Percentiles rank a stretch among this genome's conserved stretches.
Evolutionary conservation across 306 rosid genomes (phyloP).

Genomic region (Hippophae gyantsensis): DNA sequence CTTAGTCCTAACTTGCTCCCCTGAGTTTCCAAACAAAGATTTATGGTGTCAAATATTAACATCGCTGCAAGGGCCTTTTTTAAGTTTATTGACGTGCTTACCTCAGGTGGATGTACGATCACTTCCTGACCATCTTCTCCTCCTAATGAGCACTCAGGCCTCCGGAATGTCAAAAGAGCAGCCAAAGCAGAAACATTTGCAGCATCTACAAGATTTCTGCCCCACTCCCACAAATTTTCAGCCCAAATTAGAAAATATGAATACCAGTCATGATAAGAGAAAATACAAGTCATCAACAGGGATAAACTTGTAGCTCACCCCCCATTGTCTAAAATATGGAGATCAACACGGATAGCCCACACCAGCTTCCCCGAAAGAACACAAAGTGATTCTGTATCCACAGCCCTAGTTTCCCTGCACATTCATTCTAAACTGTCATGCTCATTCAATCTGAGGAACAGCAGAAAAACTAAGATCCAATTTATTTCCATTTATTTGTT

Average conservation of each 20-base stretch:
- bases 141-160: slow-evolving; percentile 77
- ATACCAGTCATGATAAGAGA: background rate
- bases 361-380: slow-evolving; percentile 63
- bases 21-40: background rate
- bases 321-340: slow-evolving; percentile 77
- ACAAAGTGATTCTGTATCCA: slow-evolving; percentile 78
- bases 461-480: no score
- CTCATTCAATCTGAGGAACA: slow-evolving; percentile 2
- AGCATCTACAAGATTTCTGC: slow-evolving; percentile 86
- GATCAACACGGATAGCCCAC: slow-evolving; percentile 80
- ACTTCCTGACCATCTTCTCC: slow-evolving; percentile 87
- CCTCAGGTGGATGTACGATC: slow-evolving; percentile 82
- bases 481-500: no score
- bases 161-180: slow-evolving; percentile 65
- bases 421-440: slow-evolving; percentile 11
- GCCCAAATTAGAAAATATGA: slow-evolving; percentile 8
- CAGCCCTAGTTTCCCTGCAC: slow-evolving; percentile 75
- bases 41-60: background rate
- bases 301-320: slow-evolving; percentile 39
- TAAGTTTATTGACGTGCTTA: slow-evolving; percentile 19
- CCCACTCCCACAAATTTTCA: background rate
- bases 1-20: background rate
- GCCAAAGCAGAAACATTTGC: slow-evolving; percentile 84
- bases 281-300: background rate
- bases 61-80: no score